Base-by-base conservation (phyloP, 331 rosid species). In the Quercus phellos region DNA sequence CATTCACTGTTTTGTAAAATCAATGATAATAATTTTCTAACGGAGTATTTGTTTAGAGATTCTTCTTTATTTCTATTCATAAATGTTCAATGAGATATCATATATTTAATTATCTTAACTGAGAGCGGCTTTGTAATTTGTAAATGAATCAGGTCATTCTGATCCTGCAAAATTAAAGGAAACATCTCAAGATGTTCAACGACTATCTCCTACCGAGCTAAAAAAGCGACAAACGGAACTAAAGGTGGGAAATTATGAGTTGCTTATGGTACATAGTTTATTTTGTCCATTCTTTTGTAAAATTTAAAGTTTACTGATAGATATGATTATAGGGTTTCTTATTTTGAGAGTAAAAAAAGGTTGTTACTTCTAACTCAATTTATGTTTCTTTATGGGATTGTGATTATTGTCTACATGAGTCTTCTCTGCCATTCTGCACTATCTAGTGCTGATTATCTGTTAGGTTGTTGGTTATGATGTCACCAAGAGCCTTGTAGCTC, bases 161-260 rank as follows among this genome's bases (percentile, higher is more conserved):
- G 92, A 94, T 86, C 91, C 97, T 1, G 89, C 77, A 56, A 87
- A 86, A 79, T 78, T 94, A 34, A 92, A 89, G 78, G 95, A 90
- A 51, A 70, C 85, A 51, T 92, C 97, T 5, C 80, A 86, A 70
- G 84, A 77, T 73, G 91, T 75, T 59, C 83, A 89, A 24, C 79
- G 55, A 16, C 76, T 87, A 55, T 87, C 91, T 14, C 75, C 87
- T 0, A 82, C 54, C 10, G 97, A 92, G 22, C 81, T 92, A 11
- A 76, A 79, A 53, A 83, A 86, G 63, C 95, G 90, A 50, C 97
- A 83, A 72, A 5, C 78, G 18, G 97, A 94, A 84, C 56, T 92
- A 46, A 90, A 92, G 96, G 97, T 92, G 63, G 21, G 43, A 34
- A 21, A 68, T 26, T 74, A n/a, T 50, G 26, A 38, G 34, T 34